Evolutionary conservation across 352 stramenopile genomes (phyloP), one percentile per base, ranked within the genome.

Genomic region (Globisporangium spiculum): DNA sequence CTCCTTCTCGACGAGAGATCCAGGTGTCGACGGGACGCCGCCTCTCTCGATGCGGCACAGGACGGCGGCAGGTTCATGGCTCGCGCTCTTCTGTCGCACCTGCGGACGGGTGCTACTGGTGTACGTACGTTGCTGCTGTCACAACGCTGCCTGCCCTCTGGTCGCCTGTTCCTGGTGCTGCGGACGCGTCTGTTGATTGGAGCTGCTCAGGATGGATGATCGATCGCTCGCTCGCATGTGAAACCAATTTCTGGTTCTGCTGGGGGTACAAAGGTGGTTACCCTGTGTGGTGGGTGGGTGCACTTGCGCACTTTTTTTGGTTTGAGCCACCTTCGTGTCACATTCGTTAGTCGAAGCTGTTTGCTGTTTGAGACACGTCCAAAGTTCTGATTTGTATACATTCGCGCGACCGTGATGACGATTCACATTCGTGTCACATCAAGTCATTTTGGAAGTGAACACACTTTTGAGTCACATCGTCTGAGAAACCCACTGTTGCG

Each of bases 371-470:
- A 22, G 44, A 52, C 44, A 52, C 2, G 16, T 50, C 41, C 7
- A 50, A 50, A 50, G 41, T 9, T 52, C 44, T 52, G 44, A 52
- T 22, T 52, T 52, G 44, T 52, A 52, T 52, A 52, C 44, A 52
- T 52, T 52, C 44, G 44, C 7, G 44, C 44, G 18, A 52, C 44
- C 18, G 22, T 24, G 44, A 52, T 52, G 18, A n/a, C 6, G 44
- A 24, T 24, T 12, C 22, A 52, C 44, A 22, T 22, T 52, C 18
- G 18, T 22, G 44, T 22, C 44, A 52, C 44, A 52, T 52, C 18
- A 7, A 22, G 44, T 22, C 7, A 9, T 50, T 48, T 22, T 18
- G 16, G 4, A 50, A 9, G 4, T 18, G 41, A 1, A 36, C 32
- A 32, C 27, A 20, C 38, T 16, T 50, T 50, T 5, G 16, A 50